These are phyloP conservation scores for Globisporangium abappressorium DNA, from an alignment of 352 stramenopile species.

Conservation along the genomic window DNA sequence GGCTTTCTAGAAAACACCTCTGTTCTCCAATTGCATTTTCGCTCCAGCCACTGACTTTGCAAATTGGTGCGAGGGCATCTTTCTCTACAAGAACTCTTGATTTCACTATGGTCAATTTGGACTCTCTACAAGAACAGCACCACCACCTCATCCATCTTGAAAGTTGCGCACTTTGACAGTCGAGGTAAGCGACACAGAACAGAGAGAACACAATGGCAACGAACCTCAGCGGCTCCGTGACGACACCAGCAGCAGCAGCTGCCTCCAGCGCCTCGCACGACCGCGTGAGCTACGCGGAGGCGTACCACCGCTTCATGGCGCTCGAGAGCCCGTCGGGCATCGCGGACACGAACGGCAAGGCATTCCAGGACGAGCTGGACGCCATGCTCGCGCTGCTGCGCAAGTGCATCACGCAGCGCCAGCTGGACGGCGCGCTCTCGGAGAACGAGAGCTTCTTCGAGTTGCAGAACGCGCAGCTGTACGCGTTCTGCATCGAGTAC, in stretches of 20 bases:
- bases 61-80: conserved; percentile 18
- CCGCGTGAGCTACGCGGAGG: conserved; percentile 33
- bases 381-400: conserved; percentile 27
- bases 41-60: not conserved
- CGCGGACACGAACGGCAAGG: conserved; percentile 35
- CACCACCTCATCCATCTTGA: conserved; percentile 1
- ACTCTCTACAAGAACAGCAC: conserved; percentile 5
- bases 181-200: not conserved
- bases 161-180: conserved; percentile 2
- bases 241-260: not conserved
- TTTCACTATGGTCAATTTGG: not conserved
- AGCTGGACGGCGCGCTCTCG: conserved; percentile 62
- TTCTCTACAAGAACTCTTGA: conserved; percentile 26
- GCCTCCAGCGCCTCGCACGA: conserved; percentile 17
- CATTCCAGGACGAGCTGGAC: conserved; percentile 49
- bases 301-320: conserved; percentile 39
- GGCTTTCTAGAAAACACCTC: not conserved
- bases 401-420: conserved; percentile 52
- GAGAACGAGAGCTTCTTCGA: conserved; percentile 79
- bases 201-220: conserved; percentile 6
- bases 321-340: conserved; percentile 39
- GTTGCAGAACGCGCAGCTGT: conserved; percentile 77
- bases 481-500: conserved; percentile 79
- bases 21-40: not conserved
- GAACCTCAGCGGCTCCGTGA: conserved; percentile 11